These are phyloP conservation scores for Diaporthe batatas DNA, from an alignment of 2,329 filamentous ascomycete genomes.

Conservation along the genomic window DNA sequence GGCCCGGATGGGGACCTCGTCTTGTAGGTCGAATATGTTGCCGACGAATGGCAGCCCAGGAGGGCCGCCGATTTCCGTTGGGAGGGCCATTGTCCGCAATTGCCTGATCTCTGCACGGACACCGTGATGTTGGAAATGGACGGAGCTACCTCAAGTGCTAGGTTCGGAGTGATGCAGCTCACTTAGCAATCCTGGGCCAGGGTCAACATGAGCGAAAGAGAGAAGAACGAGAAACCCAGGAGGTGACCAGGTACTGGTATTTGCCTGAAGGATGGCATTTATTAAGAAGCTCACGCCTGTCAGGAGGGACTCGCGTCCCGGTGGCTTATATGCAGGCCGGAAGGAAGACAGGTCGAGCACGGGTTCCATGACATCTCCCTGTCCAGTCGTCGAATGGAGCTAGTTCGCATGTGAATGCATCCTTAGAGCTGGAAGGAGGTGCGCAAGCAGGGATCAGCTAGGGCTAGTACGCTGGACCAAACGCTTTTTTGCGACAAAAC, in stretches of 20 bases:
- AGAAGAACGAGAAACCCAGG: neutral
- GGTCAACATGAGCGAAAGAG: neutral
- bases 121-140: neutral
- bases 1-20: slow-evolving; percentile 67
- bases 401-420: neutral
- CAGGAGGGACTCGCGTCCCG: neutral
- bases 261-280: neutral
- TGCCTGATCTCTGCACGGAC: neutral
- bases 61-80: slow-evolving; percentile 52
- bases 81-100: neutral
- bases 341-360: slow-evolving; percentile 3
- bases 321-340: slow-evolving; percentile 25
- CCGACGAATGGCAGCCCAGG: slow-evolving; percentile 74
- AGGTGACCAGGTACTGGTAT: neutral
- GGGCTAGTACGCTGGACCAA: no score
- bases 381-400: neutral
- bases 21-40: slow-evolving; percentile 73
- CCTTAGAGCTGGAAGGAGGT: neutral
- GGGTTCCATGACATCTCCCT: neutral
- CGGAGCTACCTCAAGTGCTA: no score
- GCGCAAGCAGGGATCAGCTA: slow-evolving; percentile 7
- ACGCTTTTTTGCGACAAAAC: no score
- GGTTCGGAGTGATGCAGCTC: no score
- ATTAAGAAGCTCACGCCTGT: neutral
- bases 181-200: neutral